These are phyloP conservation scores for Penicillium cataractarum DNA, from an alignment of 495 filamentous ascomycete genomes.

Conservation along the genomic window DNA sequence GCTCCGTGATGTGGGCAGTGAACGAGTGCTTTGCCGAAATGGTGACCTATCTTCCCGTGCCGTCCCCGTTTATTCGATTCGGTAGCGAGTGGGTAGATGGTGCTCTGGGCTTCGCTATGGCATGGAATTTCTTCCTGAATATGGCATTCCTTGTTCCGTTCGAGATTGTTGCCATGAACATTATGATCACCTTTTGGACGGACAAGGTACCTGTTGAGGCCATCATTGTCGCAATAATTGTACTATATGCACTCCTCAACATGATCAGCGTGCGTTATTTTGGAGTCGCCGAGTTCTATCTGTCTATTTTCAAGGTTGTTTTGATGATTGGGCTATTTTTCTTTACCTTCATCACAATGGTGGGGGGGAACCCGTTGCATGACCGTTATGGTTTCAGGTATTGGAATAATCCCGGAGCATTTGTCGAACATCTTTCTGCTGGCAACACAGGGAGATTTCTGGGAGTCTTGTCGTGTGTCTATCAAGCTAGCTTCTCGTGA, in stretches of 20 bases:
- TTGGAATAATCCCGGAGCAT: constrained; percentile 33
- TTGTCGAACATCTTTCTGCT: constrained; percentile 53
- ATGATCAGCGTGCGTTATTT: constrained; percentile 63
- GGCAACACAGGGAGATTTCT: constrained; percentile 69
- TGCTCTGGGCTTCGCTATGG: constrained; percentile 53
- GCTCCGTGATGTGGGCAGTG: constrained; percentile 29
- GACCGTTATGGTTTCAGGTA: constrained; percentile 76
- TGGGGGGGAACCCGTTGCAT: constrained; percentile 69
- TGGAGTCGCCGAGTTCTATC: constrained; percentile 69
- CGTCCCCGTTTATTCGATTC: constrained; percentile 76
- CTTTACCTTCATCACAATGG: constrained; percentile 57
- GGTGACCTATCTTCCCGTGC: constrained; percentile 76
- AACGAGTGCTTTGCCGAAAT: constrained; percentile 68
- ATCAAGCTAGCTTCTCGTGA: constrained; percentile 57
- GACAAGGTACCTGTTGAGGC: constrained; percentile 59
- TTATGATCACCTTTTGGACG: constrained; percentile 71
- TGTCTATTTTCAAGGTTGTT: constrained; percentile 67
- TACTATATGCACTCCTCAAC: constrained; percentile 40
- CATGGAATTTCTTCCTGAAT: constrained; percentile 68
- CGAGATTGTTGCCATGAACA: constrained; percentile 69
- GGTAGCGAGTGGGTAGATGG: constrained; percentile 78
- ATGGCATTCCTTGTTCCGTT: constrained; percentile 66
- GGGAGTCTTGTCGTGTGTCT: constrained; percentile 63
- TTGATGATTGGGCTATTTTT: constrained; percentile 61
- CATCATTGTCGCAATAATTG: constrained; percentile 53